Evolutionary conservation across 148 eudicot species (phyloP), one percentile per base, ranked within the genome.

Genomic region (Persicaria maculosa): DNA sequence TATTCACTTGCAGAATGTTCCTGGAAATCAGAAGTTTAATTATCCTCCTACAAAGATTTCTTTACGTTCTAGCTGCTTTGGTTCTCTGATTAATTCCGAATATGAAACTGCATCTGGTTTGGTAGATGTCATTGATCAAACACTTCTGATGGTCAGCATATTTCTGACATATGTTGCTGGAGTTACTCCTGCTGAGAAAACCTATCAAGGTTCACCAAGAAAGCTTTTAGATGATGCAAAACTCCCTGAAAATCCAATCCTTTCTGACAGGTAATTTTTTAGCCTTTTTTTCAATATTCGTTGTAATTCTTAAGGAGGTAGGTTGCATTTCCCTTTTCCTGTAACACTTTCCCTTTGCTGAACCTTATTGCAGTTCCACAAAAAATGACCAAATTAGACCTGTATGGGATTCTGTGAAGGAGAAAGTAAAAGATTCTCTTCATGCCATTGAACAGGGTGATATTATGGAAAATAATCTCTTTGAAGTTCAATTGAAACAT

Each of bases 151-250:
- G 82, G 85, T 87, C 74, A 96, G 94, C 76, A 76, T 92, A 48
- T 79, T 85, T 57, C 93, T 96, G 74, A 85, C 99, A 14, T 89
- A 89, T 80, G 84, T 89, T 86, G 99, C 97, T 82, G 97, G 97
- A 77, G 91, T 88, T 68, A 69, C 90, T 78, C 94, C 97, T 71
- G 73, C 86, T 71, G 84, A 76, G 61, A 84, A 83, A 75, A 74
- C 87, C 12, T 79, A 61, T 71, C 44, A 68, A 36, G 74, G 71
- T 50, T 73, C 84, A 77, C 85, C 55, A 74, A 82, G 79, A 74
- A 87, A 74, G 43, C 79, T 20, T 57, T 77, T 78, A 22, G 78
- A 54, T 76, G 88, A 80, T 52, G 12, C 44, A 74, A 62, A 80
- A 53, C 81, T 76, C 74, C 84, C 84, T 74, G 87, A 80, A 79